Evolutionary conservation across 2,329 filamentous ascomycete genomes (phyloP), one percentile per base, ranked within the genome.

Genomic region (Hypoxylon sp.): DNA sequence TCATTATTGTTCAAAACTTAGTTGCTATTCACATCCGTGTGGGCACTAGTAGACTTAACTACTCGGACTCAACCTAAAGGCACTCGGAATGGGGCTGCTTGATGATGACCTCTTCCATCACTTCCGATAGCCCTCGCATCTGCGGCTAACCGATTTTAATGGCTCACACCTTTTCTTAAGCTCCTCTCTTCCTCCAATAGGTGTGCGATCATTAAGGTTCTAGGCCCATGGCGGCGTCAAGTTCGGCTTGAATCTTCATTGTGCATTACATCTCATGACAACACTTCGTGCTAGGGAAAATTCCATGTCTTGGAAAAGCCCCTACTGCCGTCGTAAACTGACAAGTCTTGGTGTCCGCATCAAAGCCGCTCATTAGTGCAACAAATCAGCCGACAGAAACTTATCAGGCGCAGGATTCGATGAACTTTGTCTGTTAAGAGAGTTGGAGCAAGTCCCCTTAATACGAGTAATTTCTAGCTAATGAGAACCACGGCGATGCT

Each of bases 201-300:
- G 34, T 39, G n/a, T 50, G 25, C 32, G 19, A 16, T 23, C 34
- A 29, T 54, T 50, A 54, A 32, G 21, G 41, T 61, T 64, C 16
- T 6, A 46, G 27, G 16, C 3, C 19, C 27, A 43, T 12, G 34
- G 46, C 25, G 25, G 30, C 47, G 32, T 39, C 50, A 46, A 56
- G 34, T 23, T 64, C 61, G 61, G 65, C 56, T 51, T 53, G 43
- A 67, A 67, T 53, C 53, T 65, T 58, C 47, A 41, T 52, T 30
- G 12, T 39, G 34, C 21, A 50, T 57, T 52, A 53, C 46, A 39
- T 21, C 50, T 53, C 21, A 37, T 63, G 63, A 63, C 55, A 63
- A 30, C 41, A 59, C 34, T 34, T 52, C 51, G 19, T 34, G 34
- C 45, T 50, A 27, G 27, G 48, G 48, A 56, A 14, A 16, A 16